Conservation (phyloP, 192 early-diverging fungal species). For the Kickxella alabastrina region DNA sequence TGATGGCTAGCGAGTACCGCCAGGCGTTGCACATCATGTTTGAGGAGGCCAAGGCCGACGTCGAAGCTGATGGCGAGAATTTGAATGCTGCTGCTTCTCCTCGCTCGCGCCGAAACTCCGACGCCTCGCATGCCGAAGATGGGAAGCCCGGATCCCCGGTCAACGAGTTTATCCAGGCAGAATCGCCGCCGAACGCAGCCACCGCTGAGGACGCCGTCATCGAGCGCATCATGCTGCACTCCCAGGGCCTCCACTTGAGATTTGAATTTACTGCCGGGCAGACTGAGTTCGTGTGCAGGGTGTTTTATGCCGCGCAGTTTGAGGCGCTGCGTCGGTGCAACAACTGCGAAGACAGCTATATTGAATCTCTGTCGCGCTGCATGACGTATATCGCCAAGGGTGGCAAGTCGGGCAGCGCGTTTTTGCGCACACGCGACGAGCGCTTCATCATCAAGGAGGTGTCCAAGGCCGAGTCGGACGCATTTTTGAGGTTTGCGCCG, state of each 20-base stretch:
- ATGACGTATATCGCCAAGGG: conserved; percentile 78
- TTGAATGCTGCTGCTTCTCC: neutral
- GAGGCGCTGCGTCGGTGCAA: conserved; percentile 81
- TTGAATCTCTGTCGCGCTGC: conserved; percentile 85
- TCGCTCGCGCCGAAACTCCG: neutral
- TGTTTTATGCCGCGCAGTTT: conserved; percentile 91
- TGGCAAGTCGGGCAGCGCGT: conserved; percentile 89
- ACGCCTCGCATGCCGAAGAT: neutral
- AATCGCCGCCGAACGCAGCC: neutral
- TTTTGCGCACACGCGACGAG: conserved; percentile 88
- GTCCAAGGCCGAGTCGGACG: conserved; percentile 76
- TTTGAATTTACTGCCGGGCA: conserved; percentile 68
- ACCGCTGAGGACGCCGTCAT: conserved; percentile 16
- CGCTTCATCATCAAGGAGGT: conserved; percentile 91
- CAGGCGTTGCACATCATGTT: conserved; percentile 30
- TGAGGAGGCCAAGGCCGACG: conserved; percentile 18
- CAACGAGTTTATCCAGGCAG: conserved; percentile 28
- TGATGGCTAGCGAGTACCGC: conserved; percentile 57
- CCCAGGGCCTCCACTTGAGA: conserved; percentile 33
- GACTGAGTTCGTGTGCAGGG: conserved; percentile 81
- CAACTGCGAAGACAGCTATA: conserved; percentile 77
- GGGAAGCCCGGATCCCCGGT: neutral
- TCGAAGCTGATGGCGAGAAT: conserved; percentile 2
- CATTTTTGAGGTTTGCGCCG: conserved; percentile 85
- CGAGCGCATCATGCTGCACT: conserved; percentile 32